Conservation (phyloP, 1,284 basidiomycete species). For the Chalciporus piperatoides region DNA sequence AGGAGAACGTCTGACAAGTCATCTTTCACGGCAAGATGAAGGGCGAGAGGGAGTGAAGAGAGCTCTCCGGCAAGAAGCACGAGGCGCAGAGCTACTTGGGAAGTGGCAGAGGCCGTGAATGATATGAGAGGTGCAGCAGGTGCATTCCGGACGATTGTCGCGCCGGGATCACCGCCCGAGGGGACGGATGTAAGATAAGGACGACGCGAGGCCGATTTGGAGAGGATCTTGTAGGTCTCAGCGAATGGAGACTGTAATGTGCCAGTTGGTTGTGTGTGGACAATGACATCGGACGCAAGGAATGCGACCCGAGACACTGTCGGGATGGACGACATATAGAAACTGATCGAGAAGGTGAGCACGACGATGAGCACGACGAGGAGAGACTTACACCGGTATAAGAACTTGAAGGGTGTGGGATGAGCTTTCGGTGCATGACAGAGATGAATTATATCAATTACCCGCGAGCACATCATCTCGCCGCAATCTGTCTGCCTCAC, state of each 20-base stretch:
- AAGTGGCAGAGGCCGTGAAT: conserved; percentile 37
- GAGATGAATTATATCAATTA: conserved; percentile 9
- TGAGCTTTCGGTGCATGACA: conserved; percentile 4
- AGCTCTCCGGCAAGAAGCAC: conserved; percentile 47
- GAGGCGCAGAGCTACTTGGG: conserved; percentile 38
- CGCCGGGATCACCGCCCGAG: conserved; percentile 56
- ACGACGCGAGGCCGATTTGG: conserved; percentile 17
- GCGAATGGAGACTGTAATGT: conserved; percentile 37
- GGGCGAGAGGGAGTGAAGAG: conserved; percentile 43
- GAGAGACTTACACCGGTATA: conserved; percentile 3
- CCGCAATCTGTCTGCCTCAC: conserved; percentile 19
- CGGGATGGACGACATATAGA: conserved; percentile 30
- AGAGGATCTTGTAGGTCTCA: conserved; percentile 34
- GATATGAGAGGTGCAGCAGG: conserved; percentile 45
- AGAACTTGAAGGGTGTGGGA: conserved; percentile 1
- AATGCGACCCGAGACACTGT: conserved; percentile 66
- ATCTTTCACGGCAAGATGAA: conserved; percentile 47
- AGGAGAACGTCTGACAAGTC: conserved; percentile 59
- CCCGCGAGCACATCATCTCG: conserved; percentile 29
- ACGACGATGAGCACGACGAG: conserved; percentile 1
- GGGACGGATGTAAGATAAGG: conserved; percentile 48
- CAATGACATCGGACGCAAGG: conserved; percentile 61
- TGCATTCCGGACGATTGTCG: conserved; percentile 45
- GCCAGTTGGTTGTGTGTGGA: conserved; percentile 50
- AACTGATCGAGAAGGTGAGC: conserved; percentile 13